These are phyloP conservation scores for Nepenthes gracilis DNA, from an alignment of 148 eudicot species.

Conservation along the genomic window DNA sequence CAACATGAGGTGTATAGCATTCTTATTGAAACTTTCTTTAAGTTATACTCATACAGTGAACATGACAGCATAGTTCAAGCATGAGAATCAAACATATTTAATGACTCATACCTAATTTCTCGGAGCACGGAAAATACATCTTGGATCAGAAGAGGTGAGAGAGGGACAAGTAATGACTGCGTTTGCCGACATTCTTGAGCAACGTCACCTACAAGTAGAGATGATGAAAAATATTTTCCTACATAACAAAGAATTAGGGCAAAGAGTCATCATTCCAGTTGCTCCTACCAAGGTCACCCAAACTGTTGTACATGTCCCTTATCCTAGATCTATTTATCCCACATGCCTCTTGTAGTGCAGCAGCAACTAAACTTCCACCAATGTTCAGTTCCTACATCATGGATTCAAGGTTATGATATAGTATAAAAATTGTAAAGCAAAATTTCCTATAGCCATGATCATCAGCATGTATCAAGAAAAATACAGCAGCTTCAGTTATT, in stretches of 20 bases:
- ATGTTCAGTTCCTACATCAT: conserved; percentile 69
- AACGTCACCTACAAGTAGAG: conserved; percentile 64
- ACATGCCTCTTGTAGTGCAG: conserved; percentile 90
- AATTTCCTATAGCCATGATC: neutral
- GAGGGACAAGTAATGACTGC: conserved; percentile 77
- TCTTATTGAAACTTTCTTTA: no score
- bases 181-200: conserved; percentile 94
- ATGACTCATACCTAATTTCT: conserved; percentile 63
- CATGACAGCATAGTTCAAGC: neutral
- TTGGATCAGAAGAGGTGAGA: conserved; percentile 65
- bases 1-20: no score
- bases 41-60: no score
- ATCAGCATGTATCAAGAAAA: neutral
- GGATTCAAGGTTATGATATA: neutral
- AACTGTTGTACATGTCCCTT: conserved; percentile 54
- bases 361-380: conserved; percentile 71
- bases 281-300: conserved; percentile 91
- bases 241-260: neutral
- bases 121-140: conserved; percentile 65
- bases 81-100: conserved; percentile 1
- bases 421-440: neutral
- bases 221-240: conserved; percentile 5
- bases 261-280: conserved; percentile 2
- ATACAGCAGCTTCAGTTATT: no score
- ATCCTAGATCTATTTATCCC: conserved; percentile 74